Evolutionary conservation across 108 stramenopile genomes (phyloP).

Genomic region (Pseudonitzschia delicatissima): DNA sequence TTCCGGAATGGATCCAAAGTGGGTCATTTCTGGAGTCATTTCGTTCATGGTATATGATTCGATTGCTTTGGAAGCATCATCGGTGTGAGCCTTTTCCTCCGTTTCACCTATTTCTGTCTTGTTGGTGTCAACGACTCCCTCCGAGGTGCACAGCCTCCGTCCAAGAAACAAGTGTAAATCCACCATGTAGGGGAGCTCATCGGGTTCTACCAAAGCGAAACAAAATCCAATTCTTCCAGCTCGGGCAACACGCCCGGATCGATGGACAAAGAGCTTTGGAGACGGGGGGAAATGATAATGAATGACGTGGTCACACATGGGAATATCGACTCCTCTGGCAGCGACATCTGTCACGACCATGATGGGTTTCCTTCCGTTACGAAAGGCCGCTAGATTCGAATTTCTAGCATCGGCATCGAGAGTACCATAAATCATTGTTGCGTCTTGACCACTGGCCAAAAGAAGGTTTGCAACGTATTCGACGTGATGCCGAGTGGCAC

Average conservation of each 20-base stretch:
- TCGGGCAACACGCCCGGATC: slow-evolving; percentile 91
- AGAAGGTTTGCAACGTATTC: slow-evolving; percentile 91
- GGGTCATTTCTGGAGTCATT: slow-evolving; percentile 96
- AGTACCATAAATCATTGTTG: slow-evolving; percentile 92
- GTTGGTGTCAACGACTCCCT: slow-evolving; percentile 21
- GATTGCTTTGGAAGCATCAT: slow-evolving; percentile 27
- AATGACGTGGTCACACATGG: slow-evolving; percentile 97
- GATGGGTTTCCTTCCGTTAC: slow-evolving; percentile 72
- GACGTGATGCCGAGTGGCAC: slow-evolving; percentile 95
- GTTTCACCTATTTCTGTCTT: slow-evolving; percentile 23
- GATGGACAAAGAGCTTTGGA: slow-evolving; percentile 96
- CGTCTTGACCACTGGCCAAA: slow-evolving; percentile 47
- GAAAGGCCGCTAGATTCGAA: slow-evolving; percentile 85
- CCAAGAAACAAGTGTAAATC: slow-evolving; percentile 96
- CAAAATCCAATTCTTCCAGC: slow-evolving; percentile 91
- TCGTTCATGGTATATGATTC: slow-evolving; percentile 77
- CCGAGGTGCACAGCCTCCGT: slow-evolving; percentile 56
- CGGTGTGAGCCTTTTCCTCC: neutral
- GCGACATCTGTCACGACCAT: slow-evolving; percentile 98
- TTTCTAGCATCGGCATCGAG: slow-evolving; percentile 94
- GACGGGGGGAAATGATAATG: slow-evolving; percentile 94
- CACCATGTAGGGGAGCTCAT: slow-evolving; percentile 97
- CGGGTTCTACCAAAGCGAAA: slow-evolving; percentile 92
- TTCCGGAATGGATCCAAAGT: slow-evolving; percentile 93
- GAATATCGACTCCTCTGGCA: slow-evolving; percentile 97